A percentile compares a stretch with the other conserved stretches of the same genome.
Evolutionary conservation across 352 stramenopile species (phyloP).

Genomic region (Aphanomyces stellatus): DNA sequence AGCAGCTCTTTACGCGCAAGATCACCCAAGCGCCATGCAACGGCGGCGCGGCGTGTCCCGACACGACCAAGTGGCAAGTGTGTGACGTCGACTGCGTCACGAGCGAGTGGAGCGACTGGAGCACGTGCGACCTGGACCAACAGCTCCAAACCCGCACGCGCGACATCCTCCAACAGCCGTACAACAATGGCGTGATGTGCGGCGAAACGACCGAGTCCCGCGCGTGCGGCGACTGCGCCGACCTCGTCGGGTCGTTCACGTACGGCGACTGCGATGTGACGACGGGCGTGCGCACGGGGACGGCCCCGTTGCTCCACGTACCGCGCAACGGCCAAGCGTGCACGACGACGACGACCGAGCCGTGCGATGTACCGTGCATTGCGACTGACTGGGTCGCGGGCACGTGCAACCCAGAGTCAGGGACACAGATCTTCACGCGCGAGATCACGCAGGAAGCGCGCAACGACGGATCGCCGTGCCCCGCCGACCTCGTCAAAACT

Average conservation of each 20-base stretch:
- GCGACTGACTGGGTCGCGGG: neutral
- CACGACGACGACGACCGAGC: neutral
- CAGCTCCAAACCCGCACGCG: slow-evolving; percentile 38
- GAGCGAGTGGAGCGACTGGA: slow-evolving; percentile 39
- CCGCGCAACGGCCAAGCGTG: neutral
- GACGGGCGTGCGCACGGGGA: neutral
- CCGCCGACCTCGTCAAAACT: neutral
- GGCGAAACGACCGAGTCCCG: neutral
- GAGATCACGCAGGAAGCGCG: neutral
- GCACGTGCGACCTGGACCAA: slow-evolving; percentile 35
- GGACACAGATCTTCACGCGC: neutral
- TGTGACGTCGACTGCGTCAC: slow-evolving; percentile 46
- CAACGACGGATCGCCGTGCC: neutral
- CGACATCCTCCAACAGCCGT: slow-evolving; percentile 22
- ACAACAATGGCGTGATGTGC: slow-evolving; percentile 4
- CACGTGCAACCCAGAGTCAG: neutral
- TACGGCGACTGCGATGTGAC: neutral
- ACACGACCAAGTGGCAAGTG: slow-evolving; percentile 21
- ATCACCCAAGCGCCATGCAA: slow-evolving; percentile 28
- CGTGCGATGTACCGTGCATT: neutral
- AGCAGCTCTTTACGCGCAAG: neutral
- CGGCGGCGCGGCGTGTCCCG: slow-evolving; percentile 26
- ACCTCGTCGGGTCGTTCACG: neutral
- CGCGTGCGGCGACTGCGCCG: neutral
- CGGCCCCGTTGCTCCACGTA: neutral